Base-by-base conservation (phyloP, 805 yeast genomes). In the Peterozyma xylosa region DNA sequence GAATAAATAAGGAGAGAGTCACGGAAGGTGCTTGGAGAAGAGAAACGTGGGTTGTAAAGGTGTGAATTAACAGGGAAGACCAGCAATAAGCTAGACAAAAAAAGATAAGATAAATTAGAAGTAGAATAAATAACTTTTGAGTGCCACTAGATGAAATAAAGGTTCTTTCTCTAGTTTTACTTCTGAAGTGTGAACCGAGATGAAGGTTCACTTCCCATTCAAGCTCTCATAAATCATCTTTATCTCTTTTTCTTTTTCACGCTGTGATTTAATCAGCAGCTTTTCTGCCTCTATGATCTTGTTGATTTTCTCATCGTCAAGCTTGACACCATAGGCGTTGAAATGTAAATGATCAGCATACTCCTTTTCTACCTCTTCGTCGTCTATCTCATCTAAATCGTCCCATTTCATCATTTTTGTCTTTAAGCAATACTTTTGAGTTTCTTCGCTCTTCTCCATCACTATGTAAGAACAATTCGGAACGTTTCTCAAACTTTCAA, bases 391-490 rank as follows among this genome's bases (percentile, higher is more conserved):
- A 16, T 67, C 74, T 18, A 74, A 49, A 50, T 77, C 86, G 42
- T 76, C 78, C 96, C 96, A 88, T 27, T 84, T 82, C 35, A 71
- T 73, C 49, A 90, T 55, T 35, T 71, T 74, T 0, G 91, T 83
- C 50, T 74, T 64, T 42, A 89, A 64, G 35, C 56, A 57, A 56
- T 80, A 89, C 48, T 76, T 70, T 17, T 73, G 73, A 0, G 67
- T 67, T 5, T 66, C 64, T 6, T 57, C 62, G 45, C 72, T 68
- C 45, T 73, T 70, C 56, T 85, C 87, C 95, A 89, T 84, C 30
- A 83, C 77, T 35, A 90, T 68, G 58, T 86, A 81, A 50, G 82
- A 79, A 55, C 96, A 91, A 58, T 90, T 93, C 1, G 88, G 88
- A 13, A 90, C 78, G 58, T 90, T 90, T 47, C 82, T 74, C 49